Conservation (phyloP, 768 basidiomycete genomes). For the Kondoa malvinella region DNA sequence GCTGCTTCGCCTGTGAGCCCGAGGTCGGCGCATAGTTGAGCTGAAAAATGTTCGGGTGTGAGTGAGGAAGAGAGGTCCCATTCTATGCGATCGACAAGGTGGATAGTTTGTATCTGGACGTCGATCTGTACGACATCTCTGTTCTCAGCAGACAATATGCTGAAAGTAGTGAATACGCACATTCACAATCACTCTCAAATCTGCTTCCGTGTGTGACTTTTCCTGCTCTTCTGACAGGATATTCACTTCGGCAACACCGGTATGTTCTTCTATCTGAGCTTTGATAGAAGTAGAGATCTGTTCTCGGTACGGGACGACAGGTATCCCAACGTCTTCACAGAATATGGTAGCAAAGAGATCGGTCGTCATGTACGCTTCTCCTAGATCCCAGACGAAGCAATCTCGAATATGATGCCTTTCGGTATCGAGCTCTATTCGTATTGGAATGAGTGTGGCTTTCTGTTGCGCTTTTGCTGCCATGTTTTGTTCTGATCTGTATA, state of each 20-base stretch:
- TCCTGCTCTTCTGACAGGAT: constrained; percentile 32
- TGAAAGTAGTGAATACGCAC: constrained; percentile 26
- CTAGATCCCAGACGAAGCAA: constrained; percentile 87
- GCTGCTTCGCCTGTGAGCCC: constrained; percentile 73
- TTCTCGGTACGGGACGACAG: constrained; percentile 48
- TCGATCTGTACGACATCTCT: constrained; percentile 53
- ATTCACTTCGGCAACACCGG: constrained; percentile 54
- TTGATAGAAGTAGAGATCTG: constrained; percentile 72
- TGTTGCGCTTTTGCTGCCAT: constrained; percentile 47
- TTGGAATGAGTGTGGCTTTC: constrained; percentile 55
- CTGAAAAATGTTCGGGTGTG: constrained; percentile 71
- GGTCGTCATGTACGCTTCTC: constrained; percentile 65
- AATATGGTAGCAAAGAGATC: constrained; percentile 70
- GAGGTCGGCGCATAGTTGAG: constrained; percentile 62
- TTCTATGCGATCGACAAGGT: constrained; percentile 87
- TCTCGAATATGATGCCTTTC: constrained; percentile 82
- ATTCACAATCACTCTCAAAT: constrained; percentile 36
- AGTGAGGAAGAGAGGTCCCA: constrained; percentile 85
- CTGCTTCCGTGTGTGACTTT: constrained; percentile 31
- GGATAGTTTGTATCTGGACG: constrained; percentile 81
- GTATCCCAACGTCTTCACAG: constrained; percentile 71
- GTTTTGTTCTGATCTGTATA: constrained; percentile 41
- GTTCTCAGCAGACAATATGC: not conserved
- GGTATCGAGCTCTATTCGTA: constrained; percentile 87
- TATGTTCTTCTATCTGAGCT: constrained; percentile 78